phyloP scores from a whole-genome alignment of 1,284 basidiomycete species.

The Sphaerobolus stellatus region DNA sequence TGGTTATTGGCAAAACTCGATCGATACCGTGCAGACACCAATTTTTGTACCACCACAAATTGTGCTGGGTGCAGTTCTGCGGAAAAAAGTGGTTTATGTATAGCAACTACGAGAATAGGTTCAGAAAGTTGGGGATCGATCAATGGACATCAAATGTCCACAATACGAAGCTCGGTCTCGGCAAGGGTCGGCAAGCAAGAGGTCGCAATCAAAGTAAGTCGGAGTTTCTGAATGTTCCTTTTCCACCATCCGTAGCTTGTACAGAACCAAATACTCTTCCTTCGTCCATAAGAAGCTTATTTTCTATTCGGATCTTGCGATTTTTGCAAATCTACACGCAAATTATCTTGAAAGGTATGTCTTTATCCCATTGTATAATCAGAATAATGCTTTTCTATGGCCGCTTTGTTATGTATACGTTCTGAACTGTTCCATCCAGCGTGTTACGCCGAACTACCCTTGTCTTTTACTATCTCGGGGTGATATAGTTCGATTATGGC shows the following conservation, averaged over 20 bases:
- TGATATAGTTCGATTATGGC: not conserved
- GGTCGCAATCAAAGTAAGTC: not conserved
- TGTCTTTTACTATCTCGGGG: not conserved
- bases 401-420: not conserved
- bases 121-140: too few relatives aligned
- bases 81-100: too few relatives aligned
- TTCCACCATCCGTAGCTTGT: not conserved
- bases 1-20: too few relatives aligned
- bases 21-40: too few relatives aligned
- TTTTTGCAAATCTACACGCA: constrained; percentile 48
- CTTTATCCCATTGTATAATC: not conserved
- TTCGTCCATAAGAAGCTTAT: constrained; percentile 34
- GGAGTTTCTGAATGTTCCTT: constrained; percentile 3
- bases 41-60: too few relatives aligned
- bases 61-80: too few relatives aligned
- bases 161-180: too few relatives aligned
- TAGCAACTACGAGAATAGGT: too few relatives aligned
- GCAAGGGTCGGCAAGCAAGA: not conserved
- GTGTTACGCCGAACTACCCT: not conserved
- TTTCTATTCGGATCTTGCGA: constrained; percentile 58
- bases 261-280: not conserved
- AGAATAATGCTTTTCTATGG: not conserved
- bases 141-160: too few relatives aligned
- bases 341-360: too few relatives aligned
- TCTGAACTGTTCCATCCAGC: not conserved